Base-by-base conservation (phyloP, 176 grass and related monocot species). In the Carex parvula region DNA sequence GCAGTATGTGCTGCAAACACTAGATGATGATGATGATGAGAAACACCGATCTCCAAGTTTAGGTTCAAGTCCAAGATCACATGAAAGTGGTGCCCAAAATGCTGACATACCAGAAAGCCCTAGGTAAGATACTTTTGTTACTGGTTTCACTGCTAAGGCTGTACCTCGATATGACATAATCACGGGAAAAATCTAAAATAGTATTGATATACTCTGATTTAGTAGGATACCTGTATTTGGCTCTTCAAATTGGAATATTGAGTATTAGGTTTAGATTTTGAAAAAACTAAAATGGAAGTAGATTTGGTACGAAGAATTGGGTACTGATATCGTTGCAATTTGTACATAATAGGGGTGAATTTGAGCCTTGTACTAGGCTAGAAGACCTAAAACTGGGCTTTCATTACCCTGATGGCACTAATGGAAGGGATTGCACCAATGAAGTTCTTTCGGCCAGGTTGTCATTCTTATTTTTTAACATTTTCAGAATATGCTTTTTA, bases 281-380 rank as follows among this genome's bases (percentile, higher is more conserved):
- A 54, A 26, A 26, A 13, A 56, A 77, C 11, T 33, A 15, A 18
- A 56, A 5, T 26, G 14, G 2, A 75, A 57, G 22, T 17, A 74
- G 18, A 74, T 74, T 74, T 74, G 3, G 44, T 24, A 50, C 3
- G 18, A 44, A 57, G 48, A 78, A 55, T 78, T 78, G 73, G 14
- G 22, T 78, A 54, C 73, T 78, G 48, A 78, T 48, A 85, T 18
- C 12, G 21, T 60, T 59, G 59, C 21, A 67, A 89, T 75, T 30
- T 56, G 16, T 52, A 48, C 79, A 77, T 56, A 17, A 44, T 7
- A 62, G 84, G 60, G 59, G 84, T 85, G 84, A 89, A 6, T 89
- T 89, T 68, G 87, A 89, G 65, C 87, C 87, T 69, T 89, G 87
- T 57, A 76, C 84, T 68, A 78, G 75, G 59, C 87, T 89, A 56